Evolutionary conservation across 2,329 filamentous ascomycete genomes (phyloP).

Genomic region (Monilinia vaccinii-corymbosi): DNA sequence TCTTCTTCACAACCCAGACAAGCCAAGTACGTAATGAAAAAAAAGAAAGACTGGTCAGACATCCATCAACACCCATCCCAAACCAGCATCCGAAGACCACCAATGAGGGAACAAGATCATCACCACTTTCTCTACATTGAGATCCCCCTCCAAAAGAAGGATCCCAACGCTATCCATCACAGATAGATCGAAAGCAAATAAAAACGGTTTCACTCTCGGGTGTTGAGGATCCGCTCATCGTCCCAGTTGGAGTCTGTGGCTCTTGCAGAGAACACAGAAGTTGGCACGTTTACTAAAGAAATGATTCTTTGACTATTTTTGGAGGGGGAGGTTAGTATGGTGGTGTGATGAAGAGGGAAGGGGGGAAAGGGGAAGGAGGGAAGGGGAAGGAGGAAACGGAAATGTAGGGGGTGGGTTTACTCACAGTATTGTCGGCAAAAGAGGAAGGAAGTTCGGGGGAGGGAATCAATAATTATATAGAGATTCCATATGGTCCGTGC

Average conservation of each 20-base stretch:
- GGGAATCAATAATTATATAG: no score
- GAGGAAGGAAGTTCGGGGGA: no score
- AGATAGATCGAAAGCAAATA: conserved; percentile 38
- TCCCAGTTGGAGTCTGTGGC: conserved; percentile 92
- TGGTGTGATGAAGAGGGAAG: no score
- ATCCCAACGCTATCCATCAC: conserved; percentile 12
- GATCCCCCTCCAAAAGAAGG: conserved; percentile 11
- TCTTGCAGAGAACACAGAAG: conserved; percentile 86
- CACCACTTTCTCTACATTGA: conserved; percentile 75
- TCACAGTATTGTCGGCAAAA: no score
- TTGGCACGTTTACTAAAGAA: conserved; percentile 91
- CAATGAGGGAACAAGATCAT: conserved; percentile 81
- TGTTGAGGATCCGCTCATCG: conserved; percentile 84
- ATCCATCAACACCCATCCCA: conserved; percentile 78
- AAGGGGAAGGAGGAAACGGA: no score
- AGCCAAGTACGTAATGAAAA: conserved; percentile 41
- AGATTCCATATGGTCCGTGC: no score
- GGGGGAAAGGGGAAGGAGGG: no score
- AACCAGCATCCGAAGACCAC: conserved; percentile 62
- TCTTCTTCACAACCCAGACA: neutral
- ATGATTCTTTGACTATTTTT: conserved; percentile 27
- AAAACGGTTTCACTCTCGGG: conserved; percentile 73
- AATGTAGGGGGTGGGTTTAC: no score
- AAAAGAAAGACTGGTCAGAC: conserved; percentile 65
- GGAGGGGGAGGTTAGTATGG: no score